Evolutionary conservation across 306 rosid species (phyloP), one percentile per base, ranked within the genome.

Genomic region (Pyrus communis): DNA sequence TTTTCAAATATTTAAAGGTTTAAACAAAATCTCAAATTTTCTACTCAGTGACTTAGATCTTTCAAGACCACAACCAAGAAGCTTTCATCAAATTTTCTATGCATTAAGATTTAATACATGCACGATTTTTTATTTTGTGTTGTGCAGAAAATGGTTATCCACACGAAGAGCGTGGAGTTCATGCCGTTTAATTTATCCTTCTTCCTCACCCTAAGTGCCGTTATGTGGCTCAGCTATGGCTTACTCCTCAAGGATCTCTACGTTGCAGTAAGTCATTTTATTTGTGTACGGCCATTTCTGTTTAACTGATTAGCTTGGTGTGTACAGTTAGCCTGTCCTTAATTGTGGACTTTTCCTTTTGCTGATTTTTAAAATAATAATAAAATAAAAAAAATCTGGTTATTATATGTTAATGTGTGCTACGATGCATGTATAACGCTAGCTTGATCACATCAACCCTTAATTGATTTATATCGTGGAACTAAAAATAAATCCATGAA

Each of bases 81-180:
- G n/a, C n/a, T n/a, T n/a, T n/a, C n/a, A n/a, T 49, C 54, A 40
- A 9, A 35, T 35, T 70, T n/a, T 59, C 60, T 3, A 17, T 61
- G 21, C 12, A 3, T 19, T 59, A 27, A 60, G 8, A 57, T 76
- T 54, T 5, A 9, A 27, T 27, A 38, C 12, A 28, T 66, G 27
- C 77, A 76, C 75, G 74, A 13, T 75, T 67, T 75, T 67, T 60
- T 45, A 49, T 6, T 72, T 54, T 15, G 19, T 15, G 15, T 49
- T 63, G 66, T 71, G 55, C 76, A 96, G 99, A 87, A 89, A 80
- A 84, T 85, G 84, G 99, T 96, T 7, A 71, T 96, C 68, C 97
- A 97, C 13, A 96, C 99, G 35, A 96, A 92, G 81, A 96, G 99
- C 85, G 97, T 96, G 15, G 98, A 96, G 85, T 96, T 86, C 87